These are phyloP conservation scores for Pugionium dolabratum DNA, from an alignment of 345 rosid genomes.

Conservation along the genomic window DNA sequence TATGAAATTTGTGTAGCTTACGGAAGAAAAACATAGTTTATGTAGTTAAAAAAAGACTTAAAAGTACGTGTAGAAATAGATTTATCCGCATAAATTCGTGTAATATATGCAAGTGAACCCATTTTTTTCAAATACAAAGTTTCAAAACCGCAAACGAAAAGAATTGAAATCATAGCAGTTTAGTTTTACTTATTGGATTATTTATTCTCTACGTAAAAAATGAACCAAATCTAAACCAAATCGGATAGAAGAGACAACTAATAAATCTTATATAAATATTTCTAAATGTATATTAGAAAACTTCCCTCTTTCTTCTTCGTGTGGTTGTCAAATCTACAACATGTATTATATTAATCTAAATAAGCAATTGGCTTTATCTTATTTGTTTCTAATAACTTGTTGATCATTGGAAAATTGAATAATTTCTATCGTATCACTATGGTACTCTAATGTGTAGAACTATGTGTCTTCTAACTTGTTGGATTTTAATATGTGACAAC, in stretches of 20 bases:
- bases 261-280: neutral
- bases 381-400: constrained; percentile 1
- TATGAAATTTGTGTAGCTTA: too few species aligned
- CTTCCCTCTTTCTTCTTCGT: neutral
- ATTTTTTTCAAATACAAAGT: neutral
- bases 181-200: neutral
- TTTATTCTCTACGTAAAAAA: constrained; percentile 1
- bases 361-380: constrained; percentile 12
- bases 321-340: constrained; percentile 27
- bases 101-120: too few species aligned
- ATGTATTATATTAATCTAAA: constrained; percentile 4
- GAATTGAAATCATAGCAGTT: neutral
- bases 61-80: too few species aligned
- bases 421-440: too few species aligned
- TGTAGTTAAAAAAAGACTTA: too few species aligned
- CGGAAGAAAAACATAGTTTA: too few species aligned
- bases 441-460: too few species aligned
- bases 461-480: too few species aligned
- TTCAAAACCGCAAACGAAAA: neutral
- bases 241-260: constrained; percentile 5
- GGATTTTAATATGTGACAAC: too few species aligned
- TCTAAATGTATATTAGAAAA: constrained; percentile 13
- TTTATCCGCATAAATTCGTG: too few species aligned
- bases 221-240: constrained; percentile 15
- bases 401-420: constrained; percentile 24